Conservation (phyloP, 768 basidiomycete species). For the Polyporus arcularius region DNA sequence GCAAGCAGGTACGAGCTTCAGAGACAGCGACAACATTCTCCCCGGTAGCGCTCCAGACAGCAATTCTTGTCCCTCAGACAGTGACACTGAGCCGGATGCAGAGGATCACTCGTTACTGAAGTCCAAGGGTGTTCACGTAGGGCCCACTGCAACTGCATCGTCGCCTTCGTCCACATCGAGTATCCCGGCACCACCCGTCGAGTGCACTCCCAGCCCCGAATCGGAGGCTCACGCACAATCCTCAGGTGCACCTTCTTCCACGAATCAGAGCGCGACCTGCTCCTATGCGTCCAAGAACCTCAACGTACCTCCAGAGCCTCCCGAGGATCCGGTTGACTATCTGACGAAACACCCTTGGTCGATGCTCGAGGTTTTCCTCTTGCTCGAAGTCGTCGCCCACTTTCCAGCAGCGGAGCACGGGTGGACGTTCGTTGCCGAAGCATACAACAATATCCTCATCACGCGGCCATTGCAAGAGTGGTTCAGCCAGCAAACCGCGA, state of each 20-base stretch:
- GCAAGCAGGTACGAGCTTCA: neutral
- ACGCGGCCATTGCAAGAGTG: conserved; percentile 18
- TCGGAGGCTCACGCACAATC: neutral
- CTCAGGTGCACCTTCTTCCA: neutral
- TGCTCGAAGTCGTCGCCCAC: conserved; percentile 18
- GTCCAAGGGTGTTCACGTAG: neutral
- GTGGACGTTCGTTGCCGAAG: conserved; percentile 20
- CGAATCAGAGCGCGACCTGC: neutral
- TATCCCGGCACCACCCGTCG: neutral
- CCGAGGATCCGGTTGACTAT: conserved; percentile 8
- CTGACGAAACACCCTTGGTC: conserved; percentile 16
- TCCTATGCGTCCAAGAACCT: neutral
- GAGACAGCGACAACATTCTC: conserved; percentile 2
- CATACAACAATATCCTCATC: conserved; percentile 24
- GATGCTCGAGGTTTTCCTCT: conserved; percentile 17
- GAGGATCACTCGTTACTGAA: neutral
- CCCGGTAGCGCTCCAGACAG: conserved; percentile 6
- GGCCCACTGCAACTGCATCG: neutral
- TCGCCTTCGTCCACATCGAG: neutral
- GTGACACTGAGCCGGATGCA: conserved; percentile 4
- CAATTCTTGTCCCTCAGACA: conserved; percentile 7
- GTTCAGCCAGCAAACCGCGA: conserved; percentile 13
- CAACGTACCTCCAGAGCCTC: conserved; percentile 13
- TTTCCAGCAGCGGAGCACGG: conserved; percentile 15
- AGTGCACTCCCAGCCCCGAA: neutral